Conservation (phyloP, 495 filamentous ascomycete genomes). For the Podospora comata region DNA sequence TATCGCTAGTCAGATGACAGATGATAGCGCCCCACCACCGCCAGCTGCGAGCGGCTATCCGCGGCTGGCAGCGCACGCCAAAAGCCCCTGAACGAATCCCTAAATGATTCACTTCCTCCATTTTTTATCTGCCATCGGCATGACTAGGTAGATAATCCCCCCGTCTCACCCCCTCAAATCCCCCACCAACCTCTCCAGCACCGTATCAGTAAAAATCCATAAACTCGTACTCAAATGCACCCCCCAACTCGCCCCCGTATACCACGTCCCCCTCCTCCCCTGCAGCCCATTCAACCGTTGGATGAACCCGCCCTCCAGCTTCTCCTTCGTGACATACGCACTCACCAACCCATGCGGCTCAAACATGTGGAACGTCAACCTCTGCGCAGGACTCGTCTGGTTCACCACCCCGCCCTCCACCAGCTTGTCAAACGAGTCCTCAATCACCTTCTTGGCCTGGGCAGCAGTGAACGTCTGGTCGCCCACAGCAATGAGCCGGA, state of each 20-base stretch:
- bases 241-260: conserved; percentile 40
- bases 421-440: conserved; percentile 32
- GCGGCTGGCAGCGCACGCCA: neutral
- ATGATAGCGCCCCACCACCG: neutral
- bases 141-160: neutral
- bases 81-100: too few species aligned
- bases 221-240: conserved; percentile 39
- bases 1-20: neutral
- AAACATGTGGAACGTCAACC: conserved; percentile 35
- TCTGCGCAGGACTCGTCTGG: conserved; percentile 2
- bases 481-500: conserved; percentile 39
- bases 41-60: neutral
- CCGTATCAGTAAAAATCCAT: conserved; percentile 37
- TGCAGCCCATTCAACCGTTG: conserved; percentile 40
- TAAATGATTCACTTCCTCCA: neutral
- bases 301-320: conserved; percentile 37
- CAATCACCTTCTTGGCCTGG: conserved; percentile 31
- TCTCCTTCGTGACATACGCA: conserved; percentile 30
- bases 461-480: conserved; percentile 28
- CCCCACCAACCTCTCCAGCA: conserved; percentile 19
- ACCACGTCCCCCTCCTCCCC: conserved; percentile 41
- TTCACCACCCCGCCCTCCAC: conserved; percentile 29
- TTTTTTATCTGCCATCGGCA: neutral
- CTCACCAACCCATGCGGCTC: conserved; percentile 34
- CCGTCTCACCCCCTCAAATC: neutral